phyloP scores from a whole-genome alignment of 2,329 filamentous ascomycete genomes.

The Phyllosticta citriasiana region DNA sequence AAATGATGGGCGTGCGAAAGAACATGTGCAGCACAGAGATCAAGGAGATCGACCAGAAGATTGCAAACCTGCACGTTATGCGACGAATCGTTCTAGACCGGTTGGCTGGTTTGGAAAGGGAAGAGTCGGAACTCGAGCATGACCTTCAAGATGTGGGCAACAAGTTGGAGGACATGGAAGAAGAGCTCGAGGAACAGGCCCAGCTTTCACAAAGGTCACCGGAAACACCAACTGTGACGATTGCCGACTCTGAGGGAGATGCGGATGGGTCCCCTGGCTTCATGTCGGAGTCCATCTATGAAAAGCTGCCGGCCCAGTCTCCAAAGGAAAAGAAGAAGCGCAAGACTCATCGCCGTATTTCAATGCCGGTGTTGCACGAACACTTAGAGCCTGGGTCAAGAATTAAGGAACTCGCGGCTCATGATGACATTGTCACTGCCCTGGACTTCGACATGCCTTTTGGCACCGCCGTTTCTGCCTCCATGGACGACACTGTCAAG shows the following conservation, averaged over 20 bases:
- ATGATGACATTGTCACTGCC: constrained; percentile 78
- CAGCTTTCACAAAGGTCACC: constrained; percentile 34
- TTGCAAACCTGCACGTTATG: constrained; percentile 87
- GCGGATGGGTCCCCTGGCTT: constrained; percentile 49
- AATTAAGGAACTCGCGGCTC: constrained; percentile 81
- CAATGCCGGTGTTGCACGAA: constrained; percentile 91
- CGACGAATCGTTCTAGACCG: constrained; percentile 83
- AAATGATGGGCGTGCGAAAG: constrained; percentile 86
- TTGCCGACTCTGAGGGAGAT: constrained; percentile 44
- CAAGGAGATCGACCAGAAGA: constrained; percentile 91
- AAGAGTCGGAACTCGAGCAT: constrained; percentile 82
- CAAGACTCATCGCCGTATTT: constrained; percentile 57
- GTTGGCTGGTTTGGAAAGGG: constrained; percentile 75
- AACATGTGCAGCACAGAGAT: constrained; percentile 98
- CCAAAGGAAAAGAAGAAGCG: constrained; percentile 45
- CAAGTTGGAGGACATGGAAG: constrained; percentile 52
- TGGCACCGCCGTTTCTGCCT: constrained; percentile 85
- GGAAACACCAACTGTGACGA: constrained; percentile 15
- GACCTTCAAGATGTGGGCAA: constrained; percentile 58
- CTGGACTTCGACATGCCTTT: constrained; percentile 97
- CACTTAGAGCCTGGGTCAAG: constrained; percentile 82
- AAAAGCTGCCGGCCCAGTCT: constrained; percentile 61
- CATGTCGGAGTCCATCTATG: constrained; percentile 97
- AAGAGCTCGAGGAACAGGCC: constrained; percentile 44
- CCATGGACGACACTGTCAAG: constrained; percentile 83